phyloP scores from a whole-genome alignment of 2,329 filamentous ascomycete species.

The Hypoxylon sp. region DNA sequence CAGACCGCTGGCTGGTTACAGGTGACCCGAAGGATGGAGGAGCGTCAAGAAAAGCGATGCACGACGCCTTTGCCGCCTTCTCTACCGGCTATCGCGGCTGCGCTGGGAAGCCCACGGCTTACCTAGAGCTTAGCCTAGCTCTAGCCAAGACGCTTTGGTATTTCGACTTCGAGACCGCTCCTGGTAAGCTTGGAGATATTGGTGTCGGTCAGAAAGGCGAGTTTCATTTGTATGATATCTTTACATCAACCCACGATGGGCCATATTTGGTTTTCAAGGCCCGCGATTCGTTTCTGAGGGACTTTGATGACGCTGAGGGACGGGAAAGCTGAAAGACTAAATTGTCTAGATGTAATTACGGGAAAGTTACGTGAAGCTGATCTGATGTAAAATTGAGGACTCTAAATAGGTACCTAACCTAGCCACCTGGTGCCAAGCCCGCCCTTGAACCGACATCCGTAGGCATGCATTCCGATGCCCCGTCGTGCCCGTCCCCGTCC shows the following conservation, averaged over 20 bases:
- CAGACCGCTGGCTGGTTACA: conserved; percentile 29
- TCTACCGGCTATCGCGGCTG: conserved; percentile 56
- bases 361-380: no score
- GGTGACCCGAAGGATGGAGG: conserved; percentile 5
- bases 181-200: conserved; percentile 20
- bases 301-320: not conserved
- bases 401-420: no score
- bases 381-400: no score
- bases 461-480: not conserved
- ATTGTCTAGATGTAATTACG: no score
- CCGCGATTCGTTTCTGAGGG: conserved; percentile 10
- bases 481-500: no score
- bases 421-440: not conserved
- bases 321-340: no score
- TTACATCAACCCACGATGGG: conserved; percentile 38
- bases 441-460: not conserved
- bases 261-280: conserved; percentile 32
- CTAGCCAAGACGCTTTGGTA: conserved; percentile 57
- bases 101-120: conserved; percentile 62
- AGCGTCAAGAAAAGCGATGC: conserved; percentile 45
- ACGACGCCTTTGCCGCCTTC: conserved; percentile 53
- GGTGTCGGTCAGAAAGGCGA: conserved; percentile 29
- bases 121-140: conserved; percentile 58
- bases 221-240: conserved; percentile 38
- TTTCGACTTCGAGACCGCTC: conserved; percentile 53